Evolutionary conservation across 768 basidiomycete species (phyloP), one percentile per base, ranked within the genome.

Genomic region (Mycena olivaceomarginata): DNA sequence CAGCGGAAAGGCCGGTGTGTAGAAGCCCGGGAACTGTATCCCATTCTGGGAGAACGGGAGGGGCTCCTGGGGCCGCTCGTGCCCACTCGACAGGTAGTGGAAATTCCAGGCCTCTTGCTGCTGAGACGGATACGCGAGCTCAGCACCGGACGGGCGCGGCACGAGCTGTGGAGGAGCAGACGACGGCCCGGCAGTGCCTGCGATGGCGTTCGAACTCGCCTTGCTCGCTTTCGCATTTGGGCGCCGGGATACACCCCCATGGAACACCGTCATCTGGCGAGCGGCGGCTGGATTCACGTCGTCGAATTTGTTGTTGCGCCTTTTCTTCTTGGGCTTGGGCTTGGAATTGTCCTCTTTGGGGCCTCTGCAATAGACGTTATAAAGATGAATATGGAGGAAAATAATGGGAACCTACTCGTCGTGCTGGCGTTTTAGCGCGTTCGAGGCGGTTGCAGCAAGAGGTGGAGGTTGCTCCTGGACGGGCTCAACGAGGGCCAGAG

Each of bases 331-430:
- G 6, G 64, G 12, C 39, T 39, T 20, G 9, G 46, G 1, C 31
- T 4, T 31, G 31, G 31, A 31, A 31, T 31, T 31, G 0, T 67
- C 45, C 12, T 15, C 65, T 20, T 39, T 20, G 12, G 16, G 4
- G 13, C 31, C 31, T 31, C 72, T 74, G 12, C 18, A 51, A 62
- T 25, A 37, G n/a, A 60, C 39, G 57, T 74, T 22, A 62, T 15
- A 41, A 60, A 48, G 63, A 18, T 13, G 6, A 13, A 25, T 7
- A 4, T 13, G 20, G n/a, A 67, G 12, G 51, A 45, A 31, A 43
- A 56, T 45, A 48, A 39, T n/a, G 56, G 12, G 31, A 67, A 40
- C 72, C 40, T 6, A 74, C 72, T 41, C 20, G 20, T 39, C 18
- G n/a, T 2, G 11, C 51, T 53, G 20, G 12, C 72, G 72, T 31